These are phyloP conservation scores for Oryza rufipogon DNA, from an alignment of 176 grass and related monocot species.

Conservation along the genomic window DNA sequence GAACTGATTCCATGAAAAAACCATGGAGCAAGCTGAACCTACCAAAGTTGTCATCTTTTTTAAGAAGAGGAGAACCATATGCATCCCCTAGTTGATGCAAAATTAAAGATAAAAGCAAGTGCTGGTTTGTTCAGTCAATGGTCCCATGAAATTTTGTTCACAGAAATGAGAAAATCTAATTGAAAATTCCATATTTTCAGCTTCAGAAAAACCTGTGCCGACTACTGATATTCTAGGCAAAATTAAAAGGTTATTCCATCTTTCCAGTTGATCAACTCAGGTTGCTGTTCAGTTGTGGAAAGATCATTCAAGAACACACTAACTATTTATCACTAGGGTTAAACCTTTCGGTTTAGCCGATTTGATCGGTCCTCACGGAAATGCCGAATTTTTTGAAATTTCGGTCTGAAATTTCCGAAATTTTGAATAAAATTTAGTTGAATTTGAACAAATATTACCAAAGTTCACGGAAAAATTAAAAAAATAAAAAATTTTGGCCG, in stretches of 20 bases:
- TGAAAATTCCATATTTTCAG: background rate
- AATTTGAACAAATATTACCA: no score
- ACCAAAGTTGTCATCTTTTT: slow-evolving; percentile 45
- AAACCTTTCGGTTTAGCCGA: no score
- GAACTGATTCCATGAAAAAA: slow-evolving; percentile 45
- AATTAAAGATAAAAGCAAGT: background rate
- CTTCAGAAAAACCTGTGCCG: background rate
- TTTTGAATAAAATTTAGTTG: no score
- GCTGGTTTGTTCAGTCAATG: background rate
- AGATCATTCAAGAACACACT: background rate
- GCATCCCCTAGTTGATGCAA: background rate
- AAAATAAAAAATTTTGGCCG: no score
- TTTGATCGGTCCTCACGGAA: no score
- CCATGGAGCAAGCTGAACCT: slow-evolving; percentile 51
- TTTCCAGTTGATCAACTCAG: background rate
- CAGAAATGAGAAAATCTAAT: background rate
- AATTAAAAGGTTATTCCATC: background rate
- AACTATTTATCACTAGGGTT: background rate
- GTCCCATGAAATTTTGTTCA: background rate
- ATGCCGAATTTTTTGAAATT: no score
- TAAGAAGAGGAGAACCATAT: background rate
- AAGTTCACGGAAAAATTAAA: no score
- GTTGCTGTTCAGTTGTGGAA: slow-evolving; percentile 6
- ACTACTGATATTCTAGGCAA: background rate
- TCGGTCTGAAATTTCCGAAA: no score